Percentiles rank a stretch among this genome's conserved stretches.
Conservation (phyloP, 2,329 filamentous ascomycete species). For the Albifimbria verrucaria region DNA sequence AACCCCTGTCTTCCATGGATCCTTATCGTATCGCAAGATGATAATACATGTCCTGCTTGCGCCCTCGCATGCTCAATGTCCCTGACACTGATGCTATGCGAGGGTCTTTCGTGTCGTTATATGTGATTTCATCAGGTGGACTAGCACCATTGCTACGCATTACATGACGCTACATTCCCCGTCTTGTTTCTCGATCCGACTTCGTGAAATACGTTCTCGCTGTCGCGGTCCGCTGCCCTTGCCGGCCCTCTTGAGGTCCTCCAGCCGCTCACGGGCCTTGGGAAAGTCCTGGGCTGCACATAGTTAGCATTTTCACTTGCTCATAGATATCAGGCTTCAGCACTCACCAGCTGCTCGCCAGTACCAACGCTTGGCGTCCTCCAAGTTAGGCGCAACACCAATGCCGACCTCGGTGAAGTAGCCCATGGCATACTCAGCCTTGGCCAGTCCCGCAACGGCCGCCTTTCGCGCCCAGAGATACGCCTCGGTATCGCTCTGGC, state of each 20-base stretch:
- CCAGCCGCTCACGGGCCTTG: slow-evolving; percentile 86
- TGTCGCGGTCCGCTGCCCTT: slow-evolving; percentile 64
- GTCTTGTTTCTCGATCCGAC: slow-evolving; percentile 79
- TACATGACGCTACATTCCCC: slow-evolving; percentile 87
- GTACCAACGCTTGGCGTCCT: slow-evolving; percentile 98
- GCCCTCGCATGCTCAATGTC: not conserved
- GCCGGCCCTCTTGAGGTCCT: slow-evolving; percentile 83
- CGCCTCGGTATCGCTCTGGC: slow-evolving; percentile 91
- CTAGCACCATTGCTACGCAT: slow-evolving; percentile 12
- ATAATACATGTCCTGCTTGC: not conserved
- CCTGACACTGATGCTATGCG: not conserved
- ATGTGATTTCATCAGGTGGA: not conserved
- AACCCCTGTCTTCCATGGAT: not conserved
- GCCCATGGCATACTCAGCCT: slow-evolving; percentile 96
- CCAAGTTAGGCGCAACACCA: slow-evolving; percentile 77
- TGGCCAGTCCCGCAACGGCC: slow-evolving; percentile 79
- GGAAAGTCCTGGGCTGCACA: slow-evolving; percentile 82
- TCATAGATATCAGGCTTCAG: not conserved
- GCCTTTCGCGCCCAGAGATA: slow-evolving; percentile 97
- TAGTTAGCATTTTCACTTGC: slow-evolving; percentile 21
- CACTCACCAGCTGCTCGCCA: slow-evolving; percentile 91
- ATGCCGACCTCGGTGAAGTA: slow-evolving; percentile 97
- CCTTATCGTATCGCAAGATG: not conserved
- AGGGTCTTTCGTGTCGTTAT: not conserved
- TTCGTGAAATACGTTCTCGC: slow-evolving; percentile 76